A percentile compares a stretch with the other conserved stretches of the same genome.
Evolutionary conservation across 495 filamentous ascomycete species (phyloP).

Genomic region (Neurospora sp.): DNA sequence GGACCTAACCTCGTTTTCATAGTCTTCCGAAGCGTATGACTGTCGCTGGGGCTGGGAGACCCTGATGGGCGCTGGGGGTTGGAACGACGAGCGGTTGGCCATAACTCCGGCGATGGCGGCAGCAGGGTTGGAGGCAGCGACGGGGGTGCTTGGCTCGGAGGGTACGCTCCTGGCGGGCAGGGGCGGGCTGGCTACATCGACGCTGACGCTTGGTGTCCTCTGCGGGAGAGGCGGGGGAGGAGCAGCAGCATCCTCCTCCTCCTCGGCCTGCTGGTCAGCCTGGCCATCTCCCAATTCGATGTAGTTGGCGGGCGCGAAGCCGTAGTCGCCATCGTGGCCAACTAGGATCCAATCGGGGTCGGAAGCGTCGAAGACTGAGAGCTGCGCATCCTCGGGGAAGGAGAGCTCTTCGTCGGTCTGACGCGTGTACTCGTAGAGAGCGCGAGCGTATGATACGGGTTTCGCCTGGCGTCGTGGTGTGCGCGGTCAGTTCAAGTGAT

Average conservation of each 20-base stretch:
- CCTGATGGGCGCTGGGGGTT: constrained; percentile 15
- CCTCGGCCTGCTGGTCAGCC: constrained; percentile 8
- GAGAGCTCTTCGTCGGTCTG: constrained; percentile 98
- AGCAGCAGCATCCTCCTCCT: constrained; percentile 15
- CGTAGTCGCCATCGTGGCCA: constrained; percentile 74
- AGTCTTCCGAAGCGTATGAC: constrained; percentile 19
- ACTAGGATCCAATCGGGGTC: constrained; percentile 97
- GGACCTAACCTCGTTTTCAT: constrained; percentile 24
- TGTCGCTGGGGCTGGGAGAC: constrained; percentile 11
- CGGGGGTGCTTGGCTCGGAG: constrained; percentile 19
- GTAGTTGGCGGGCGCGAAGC: constrained; percentile 96
- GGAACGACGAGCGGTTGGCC: constrained; percentile 33
- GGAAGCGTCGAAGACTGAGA: constrained; percentile 79
- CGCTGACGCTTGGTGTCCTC: constrained; percentile 10
- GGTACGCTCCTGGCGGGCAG: constrained; percentile 25
- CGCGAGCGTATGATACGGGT: constrained; percentile 65
- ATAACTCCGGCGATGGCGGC: constrained; percentile 64
- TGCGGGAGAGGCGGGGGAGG: constrained; percentile 23
- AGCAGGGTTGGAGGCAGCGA: constrained; percentile 50
- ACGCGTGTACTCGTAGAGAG: constrained; percentile 89
- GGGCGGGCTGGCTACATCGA: constrained; percentile 22
- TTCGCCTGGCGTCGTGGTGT: constrained; percentile 43
- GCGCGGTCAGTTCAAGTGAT: constrained; percentile 13
- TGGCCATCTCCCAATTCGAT: constrained; percentile 53
- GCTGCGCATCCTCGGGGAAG: constrained; percentile 77